phyloP scores from a whole-genome alignment of 768 basidiomycete genomes.

The Suillus spraguei region DNA sequence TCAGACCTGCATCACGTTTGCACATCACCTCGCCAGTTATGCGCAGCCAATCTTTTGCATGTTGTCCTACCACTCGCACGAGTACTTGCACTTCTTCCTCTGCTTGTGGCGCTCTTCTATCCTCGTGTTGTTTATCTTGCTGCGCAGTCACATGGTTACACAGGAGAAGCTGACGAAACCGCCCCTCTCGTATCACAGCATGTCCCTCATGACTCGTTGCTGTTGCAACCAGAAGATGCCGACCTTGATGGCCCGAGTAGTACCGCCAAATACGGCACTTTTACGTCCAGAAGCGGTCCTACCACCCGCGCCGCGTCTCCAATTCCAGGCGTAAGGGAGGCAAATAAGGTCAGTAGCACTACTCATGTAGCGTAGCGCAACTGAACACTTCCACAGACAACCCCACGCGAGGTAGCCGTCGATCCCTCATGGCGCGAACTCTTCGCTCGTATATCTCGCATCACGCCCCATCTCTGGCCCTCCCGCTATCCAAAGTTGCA shows the following conservation, averaged over 20 bases:
- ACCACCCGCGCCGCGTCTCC: constrained; percentile 54
- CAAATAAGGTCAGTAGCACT: background rate
- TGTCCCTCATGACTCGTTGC: constrained; percentile 43
- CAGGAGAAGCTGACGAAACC: constrained; percentile 24
- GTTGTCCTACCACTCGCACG: constrained; percentile 65
- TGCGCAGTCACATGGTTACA: constrained; percentile 26
- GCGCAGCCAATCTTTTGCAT: constrained; percentile 46
- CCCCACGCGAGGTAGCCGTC: constrained; percentile 53
- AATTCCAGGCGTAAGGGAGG: constrained; percentile 29
- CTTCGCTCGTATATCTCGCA: constrained; percentile 59
- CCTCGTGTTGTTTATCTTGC: constrained; percentile 70
- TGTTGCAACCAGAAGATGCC: constrained; percentile 50
- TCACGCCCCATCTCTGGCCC: constrained; percentile 88
- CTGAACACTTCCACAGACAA: background rate
- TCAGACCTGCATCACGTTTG: constrained; percentile 25
- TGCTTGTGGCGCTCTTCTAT: constrained; percentile 60
- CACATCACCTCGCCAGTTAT: constrained; percentile 26
- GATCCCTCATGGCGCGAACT: constrained; percentile 78
- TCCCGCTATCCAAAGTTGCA: constrained; percentile 66
- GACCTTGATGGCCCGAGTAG: constrained; percentile 31
- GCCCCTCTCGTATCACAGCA: constrained; percentile 30
- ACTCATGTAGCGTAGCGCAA: background rate
- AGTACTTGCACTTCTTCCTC: constrained; percentile 58
- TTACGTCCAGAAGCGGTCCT: constrained; percentile 32
- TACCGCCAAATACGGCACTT: constrained; percentile 73